Evolutionary conservation across 2,329 filamentous ascomycete species (phyloP), one percentile per base, ranked within the genome.

Genomic region (Fusarium sp.): DNA sequence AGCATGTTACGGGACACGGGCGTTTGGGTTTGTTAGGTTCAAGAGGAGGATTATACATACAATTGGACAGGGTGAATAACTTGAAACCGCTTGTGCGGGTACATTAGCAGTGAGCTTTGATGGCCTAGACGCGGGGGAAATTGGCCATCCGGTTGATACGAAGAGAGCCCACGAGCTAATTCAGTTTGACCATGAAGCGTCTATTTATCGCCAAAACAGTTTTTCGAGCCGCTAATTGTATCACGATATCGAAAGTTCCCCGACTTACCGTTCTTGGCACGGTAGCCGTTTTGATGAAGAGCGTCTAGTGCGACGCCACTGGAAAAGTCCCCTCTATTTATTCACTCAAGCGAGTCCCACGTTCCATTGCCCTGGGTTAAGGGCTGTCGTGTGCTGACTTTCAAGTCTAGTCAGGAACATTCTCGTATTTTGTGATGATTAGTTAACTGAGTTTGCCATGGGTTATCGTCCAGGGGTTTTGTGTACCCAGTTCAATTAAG

Each of bases 381-480:
- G 40, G 59, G 46, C 58, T 48, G 34, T 43, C 43, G 18, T 57
- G 45, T 48, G 39, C 58, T 56, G 44, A 53, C 38, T 57, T 62
- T 11, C n/a, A 52, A 24, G 39, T 52, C 34, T 62, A 50, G 66
- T 56, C 66, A 68, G 51, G 53, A 48, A 68, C 60, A 58, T 45
- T 54, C 66, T 68, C 66, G 66, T 68, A 68, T 68, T 68, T 58
- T 31, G 64, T 14, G 44, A 58, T 39, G n/a, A 50, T 45, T 44
- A 34, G 38, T 54, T 66, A 39, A 42, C 54, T 55, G 53, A 45
- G 38, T 49, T 31, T 53, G 50, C 36, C 60, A 64, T 69, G 66
- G 54, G 15, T 53, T 44, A 31, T 24, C n/a, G n/a, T n/a, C 39
- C 43, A 58, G 60, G 46, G 60, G 50, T 40, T 45, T n/a, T 31